These are phyloP conservation scores for Candida anutae DNA, from an alignment of 1,139 yeast species.

Conservation along the genomic window DNA sequence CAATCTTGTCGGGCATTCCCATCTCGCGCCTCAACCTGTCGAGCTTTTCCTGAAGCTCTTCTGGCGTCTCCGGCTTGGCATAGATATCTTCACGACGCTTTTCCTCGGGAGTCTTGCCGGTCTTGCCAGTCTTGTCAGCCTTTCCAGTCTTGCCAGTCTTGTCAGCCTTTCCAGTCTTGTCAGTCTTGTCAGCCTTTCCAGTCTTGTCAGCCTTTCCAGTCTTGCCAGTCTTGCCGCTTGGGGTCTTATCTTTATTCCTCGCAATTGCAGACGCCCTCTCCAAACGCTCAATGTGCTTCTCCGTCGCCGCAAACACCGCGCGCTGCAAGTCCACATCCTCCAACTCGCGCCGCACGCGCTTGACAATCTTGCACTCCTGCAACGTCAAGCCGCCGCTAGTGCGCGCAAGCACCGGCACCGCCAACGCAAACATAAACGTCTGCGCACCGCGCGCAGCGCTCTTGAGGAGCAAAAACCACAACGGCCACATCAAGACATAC, in stretches of 20 bases:
- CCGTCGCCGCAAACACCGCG: constrained; percentile 56
- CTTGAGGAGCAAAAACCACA: constrained; percentile 76
- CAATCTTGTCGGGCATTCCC: constrained; percentile 10
- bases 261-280: constrained; percentile 69
- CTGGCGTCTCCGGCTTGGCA: constrained; percentile 25
- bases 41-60: constrained; percentile 30
- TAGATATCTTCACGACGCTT: constrained; percentile 21
- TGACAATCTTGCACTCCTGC: constrained; percentile 60
- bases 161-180: constrained; percentile 10
- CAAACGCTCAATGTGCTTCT: constrained; percentile 41
- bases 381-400: constrained; percentile 60
- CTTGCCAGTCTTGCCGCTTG: constrained; percentile 4
- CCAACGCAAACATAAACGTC: constrained; percentile 59
- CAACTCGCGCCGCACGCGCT: constrained; percentile 47
- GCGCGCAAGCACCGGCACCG: constrained; percentile 59
- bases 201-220: constrained; percentile 12
- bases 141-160: constrained; percentile 6
- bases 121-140: constrained; percentile 1
- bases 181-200: constrained; percentile 8
- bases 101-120: constrained; percentile 10
- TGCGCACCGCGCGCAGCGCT: constrained; percentile 76
- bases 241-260: constrained; percentile 29
- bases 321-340: constrained; percentile 55
- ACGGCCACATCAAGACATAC: constrained; percentile 67
- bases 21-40: constrained; percentile 18